Conservation (phyloP, 2,329 filamentous ascomycete species). For the Furcasterigmium sp. region DNA sequence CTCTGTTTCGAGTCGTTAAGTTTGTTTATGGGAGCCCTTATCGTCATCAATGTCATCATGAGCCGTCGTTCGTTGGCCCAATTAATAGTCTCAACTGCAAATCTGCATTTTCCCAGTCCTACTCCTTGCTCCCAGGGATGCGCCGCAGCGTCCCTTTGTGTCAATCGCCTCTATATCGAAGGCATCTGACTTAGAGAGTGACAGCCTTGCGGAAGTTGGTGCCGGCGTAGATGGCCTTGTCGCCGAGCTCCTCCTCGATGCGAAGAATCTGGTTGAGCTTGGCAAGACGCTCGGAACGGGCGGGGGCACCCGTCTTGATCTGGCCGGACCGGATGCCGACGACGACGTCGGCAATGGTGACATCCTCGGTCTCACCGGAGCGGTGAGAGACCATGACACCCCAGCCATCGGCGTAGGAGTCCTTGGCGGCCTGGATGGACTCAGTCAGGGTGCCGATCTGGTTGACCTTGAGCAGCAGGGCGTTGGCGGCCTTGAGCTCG, state of each 20-base stretch:
- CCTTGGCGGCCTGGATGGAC: slow-evolving; percentile 98
- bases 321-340: slow-evolving; percentile 94
- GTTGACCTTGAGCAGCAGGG: slow-evolving; percentile 98
- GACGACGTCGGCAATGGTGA: slow-evolving; percentile 97
- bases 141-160: neutral
- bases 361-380: slow-evolving; percentile 98
- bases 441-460: slow-evolving; percentile 98
- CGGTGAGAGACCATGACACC: slow-evolving; percentile 99
- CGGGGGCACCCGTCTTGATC: slow-evolving; percentile 98
- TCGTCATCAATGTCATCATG: slow-evolving; percentile 1
- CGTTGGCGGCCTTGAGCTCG: slow-evolving; percentile 97
- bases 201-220: slow-evolving; percentile 87
- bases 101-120: neutral
- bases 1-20: too few species aligned
- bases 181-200: slow-evolving; percentile 61
- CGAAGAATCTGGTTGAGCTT: slow-evolving; percentile 99
- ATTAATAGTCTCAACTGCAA: neutral
- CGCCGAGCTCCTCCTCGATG: slow-evolving; percentile 97
- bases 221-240: slow-evolving; percentile 87
- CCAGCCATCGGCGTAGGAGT: slow-evolving; percentile 93
- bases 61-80: neutral
- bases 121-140: neutral
- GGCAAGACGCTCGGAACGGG: slow-evolving; percentile 94
- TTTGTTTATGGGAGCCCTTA: too few species aligned
- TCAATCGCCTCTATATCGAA: too few species aligned